A percentile compares a stretch with the other conserved stretches of the same genome.
Conservation (phyloP, 2,329 filamentous ascomycete species). For the Coniella lustricola region DNA sequence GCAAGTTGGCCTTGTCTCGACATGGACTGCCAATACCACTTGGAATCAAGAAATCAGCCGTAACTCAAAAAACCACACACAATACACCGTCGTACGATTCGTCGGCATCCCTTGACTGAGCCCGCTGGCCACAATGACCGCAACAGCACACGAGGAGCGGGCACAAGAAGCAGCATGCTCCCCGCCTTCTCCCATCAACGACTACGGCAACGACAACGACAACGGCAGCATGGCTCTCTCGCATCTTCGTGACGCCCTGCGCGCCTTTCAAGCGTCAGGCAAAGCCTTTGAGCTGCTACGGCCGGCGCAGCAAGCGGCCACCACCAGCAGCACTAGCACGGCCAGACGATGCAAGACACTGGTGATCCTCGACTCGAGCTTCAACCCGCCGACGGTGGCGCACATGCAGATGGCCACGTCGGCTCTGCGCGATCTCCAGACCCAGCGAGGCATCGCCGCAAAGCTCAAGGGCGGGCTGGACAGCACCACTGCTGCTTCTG, state of each 20-base stretch:
- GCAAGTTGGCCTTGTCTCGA: too few species aligned
- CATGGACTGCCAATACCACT: too few species aligned
- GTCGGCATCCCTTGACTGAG: too few species aligned
- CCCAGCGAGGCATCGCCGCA: neutral
- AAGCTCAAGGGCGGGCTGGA: slow-evolving; percentile 6
- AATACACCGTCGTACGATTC: too few species aligned
- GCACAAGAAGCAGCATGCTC: neutral
- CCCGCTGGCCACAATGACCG: too few species aligned
- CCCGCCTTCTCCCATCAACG: neutral
- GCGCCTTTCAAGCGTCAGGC: slow-evolving; percentile 9
- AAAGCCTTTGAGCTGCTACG: slow-evolving; percentile 9
- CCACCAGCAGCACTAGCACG: slow-evolving; percentile 9
- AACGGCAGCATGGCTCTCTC: slow-evolving; percentile 7
- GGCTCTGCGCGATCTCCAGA: slow-evolving; percentile 30
- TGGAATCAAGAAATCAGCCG: too few species aligned
- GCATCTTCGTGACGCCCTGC: slow-evolving; percentile 8
- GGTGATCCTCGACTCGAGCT: slow-evolving; percentile 59
- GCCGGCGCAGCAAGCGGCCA: too few species aligned
- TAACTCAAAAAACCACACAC: too few species aligned
- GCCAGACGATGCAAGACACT: slow-evolving; percentile 30
- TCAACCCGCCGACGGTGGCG: slow-evolving; percentile 60
- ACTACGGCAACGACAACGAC: too few species aligned
- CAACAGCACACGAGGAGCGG: too few species aligned
- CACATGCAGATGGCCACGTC: slow-evolving; percentile 51
- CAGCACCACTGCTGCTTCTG: neutral